Evolutionary conservation across 2,329 filamentous ascomycete genomes (phyloP).

Genomic region (Pseudocercospora cruenta): DNA sequence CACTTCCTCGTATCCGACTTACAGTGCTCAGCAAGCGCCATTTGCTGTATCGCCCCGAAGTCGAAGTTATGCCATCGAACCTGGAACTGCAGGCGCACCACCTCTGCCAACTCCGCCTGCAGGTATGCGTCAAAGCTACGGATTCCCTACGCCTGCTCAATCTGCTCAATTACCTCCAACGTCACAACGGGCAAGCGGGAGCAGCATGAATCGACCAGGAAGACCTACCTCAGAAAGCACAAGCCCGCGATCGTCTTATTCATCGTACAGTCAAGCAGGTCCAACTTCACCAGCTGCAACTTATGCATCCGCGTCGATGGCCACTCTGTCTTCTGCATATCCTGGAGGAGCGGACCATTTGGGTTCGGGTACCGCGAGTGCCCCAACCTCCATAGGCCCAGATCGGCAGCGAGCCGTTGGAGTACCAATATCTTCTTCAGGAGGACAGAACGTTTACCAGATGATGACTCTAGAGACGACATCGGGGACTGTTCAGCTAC

Average conservation of each 20-base stretch:
- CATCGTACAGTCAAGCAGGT: conserved; percentile 48
- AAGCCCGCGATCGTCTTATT: conserved; percentile 54
- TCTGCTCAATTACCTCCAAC: conserved; percentile 40
- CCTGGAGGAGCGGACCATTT: conserved; percentile 14
- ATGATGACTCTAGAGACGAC: conserved; percentile 59
- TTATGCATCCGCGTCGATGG: conserved; percentile 28
- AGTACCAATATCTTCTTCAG: conserved; percentile 51
- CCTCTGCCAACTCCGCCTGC: conserved; percentile 53
- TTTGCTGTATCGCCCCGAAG: conserved; percentile 49
- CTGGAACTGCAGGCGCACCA: conserved; percentile 48
- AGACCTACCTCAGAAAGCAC: conserved; percentile 39
- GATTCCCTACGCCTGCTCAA: conserved; percentile 40
- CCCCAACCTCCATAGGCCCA: conserved; percentile 8
- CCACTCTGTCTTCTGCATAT: conserved; percentile 27
- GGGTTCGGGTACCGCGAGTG: conserved; percentile 13
- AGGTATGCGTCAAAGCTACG: conserved; percentile 42
- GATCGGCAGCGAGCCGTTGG: conserved; percentile 42
- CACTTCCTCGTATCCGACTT: conserved; percentile 47
- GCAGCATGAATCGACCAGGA: conserved; percentile 26
- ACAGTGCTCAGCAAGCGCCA: conserved; percentile 54
- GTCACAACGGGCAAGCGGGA: conserved; percentile 42
- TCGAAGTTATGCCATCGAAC: conserved; percentile 49
- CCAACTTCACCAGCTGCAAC: conserved; percentile 40
- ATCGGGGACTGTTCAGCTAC: conserved; percentile 61
- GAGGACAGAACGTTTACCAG: conserved; percentile 52